A percentile compares a stretch with the other conserved stretches of the same genome.
Conservation (phyloP, 495 filamentous ascomycete genomes). For the Neurospora sp. region DNA sequence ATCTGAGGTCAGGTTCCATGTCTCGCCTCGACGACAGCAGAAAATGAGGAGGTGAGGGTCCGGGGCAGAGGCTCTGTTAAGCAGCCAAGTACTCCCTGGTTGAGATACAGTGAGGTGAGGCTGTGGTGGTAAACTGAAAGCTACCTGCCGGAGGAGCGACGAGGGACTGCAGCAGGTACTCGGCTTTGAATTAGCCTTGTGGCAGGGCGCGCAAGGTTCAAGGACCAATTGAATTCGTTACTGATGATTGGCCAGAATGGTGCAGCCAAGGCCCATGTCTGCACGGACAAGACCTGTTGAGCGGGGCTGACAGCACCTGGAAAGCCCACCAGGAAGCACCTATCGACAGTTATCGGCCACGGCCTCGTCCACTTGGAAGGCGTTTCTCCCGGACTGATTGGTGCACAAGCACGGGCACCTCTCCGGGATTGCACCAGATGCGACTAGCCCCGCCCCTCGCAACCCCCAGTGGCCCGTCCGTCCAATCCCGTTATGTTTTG, state of each 20-base stretch:
- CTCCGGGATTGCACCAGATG: not conserved
- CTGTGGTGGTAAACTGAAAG: constrained; percentile 16
- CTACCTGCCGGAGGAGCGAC: not conserved
- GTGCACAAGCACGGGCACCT: not conserved
- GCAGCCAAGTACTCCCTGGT: not conserved
- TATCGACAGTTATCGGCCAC: not conserved
- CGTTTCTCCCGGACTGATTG: not conserved
- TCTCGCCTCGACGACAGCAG: not conserved
- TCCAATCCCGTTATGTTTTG: not conserved
- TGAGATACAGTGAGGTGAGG: constrained; percentile 13
- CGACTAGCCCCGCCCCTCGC: not conserved
- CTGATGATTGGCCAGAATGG: not conserved
- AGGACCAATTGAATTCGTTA: not conserved
- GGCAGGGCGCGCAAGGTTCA: constrained; percentile 9
- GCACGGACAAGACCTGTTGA: not conserved
- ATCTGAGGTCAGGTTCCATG: not conserved
- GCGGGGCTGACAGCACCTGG: not conserved
- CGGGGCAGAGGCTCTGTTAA: not conserved
- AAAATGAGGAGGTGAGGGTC: not conserved
- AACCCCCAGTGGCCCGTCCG: not conserved
- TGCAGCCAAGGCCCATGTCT: not conserved
- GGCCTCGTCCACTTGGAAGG: not conserved
- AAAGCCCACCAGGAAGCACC: not conserved
- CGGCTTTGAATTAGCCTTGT: constrained; percentile 29
- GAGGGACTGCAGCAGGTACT: constrained; percentile 4